phyloP scores from a whole-genome alignment of 371 early-diverging fungal genomes.

The Smittium mucronatum region DNA sequence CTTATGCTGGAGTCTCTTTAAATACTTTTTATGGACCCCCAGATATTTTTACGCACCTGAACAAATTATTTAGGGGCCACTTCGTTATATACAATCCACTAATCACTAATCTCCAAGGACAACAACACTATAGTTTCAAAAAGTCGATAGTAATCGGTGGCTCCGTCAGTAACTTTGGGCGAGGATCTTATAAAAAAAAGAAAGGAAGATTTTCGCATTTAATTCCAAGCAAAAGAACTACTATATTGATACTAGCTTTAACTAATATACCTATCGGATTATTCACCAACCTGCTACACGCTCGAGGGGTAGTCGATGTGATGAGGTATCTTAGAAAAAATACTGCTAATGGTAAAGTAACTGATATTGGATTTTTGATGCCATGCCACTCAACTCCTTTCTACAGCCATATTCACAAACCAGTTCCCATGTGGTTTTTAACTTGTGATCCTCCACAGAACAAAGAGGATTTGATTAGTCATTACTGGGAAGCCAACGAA shows the following conservation, averaged over 20 bases:
- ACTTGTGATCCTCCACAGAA: conserved; percentile 82
- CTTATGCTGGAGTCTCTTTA: conserved; percentile 39
- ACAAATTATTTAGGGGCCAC: neutral
- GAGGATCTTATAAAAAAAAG: neutral
- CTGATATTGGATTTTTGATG: conserved; percentile 61
- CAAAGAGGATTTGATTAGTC: conserved; percentile 22
- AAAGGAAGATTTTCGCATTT: neutral
- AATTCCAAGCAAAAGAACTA: neutral
- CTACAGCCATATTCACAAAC: conserved; percentile 55
- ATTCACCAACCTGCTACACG: conserved; percentile 64
- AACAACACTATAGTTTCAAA: too few relatives aligned
- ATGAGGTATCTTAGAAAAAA: conserved; percentile 52
- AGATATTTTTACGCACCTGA: neutral
- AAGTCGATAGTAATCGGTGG: neutral
- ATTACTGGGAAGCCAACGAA: conserved; percentile 65
- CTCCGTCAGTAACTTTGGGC: neutral
- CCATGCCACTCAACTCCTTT: conserved; percentile 94
- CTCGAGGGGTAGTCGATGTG: conserved; percentile 82
- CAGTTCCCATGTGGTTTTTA: conserved; percentile 63
- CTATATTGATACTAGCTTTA: conserved; percentile 32
- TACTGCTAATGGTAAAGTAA: conserved; percentile 19
- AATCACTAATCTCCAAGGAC: neutral
- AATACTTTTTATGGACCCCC: neutral
- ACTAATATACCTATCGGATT: conserved; percentile 54
- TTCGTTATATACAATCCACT: neutral